Conservation (phyloP, 257 asterid species). For the Scutellaria barbata region DNA sequence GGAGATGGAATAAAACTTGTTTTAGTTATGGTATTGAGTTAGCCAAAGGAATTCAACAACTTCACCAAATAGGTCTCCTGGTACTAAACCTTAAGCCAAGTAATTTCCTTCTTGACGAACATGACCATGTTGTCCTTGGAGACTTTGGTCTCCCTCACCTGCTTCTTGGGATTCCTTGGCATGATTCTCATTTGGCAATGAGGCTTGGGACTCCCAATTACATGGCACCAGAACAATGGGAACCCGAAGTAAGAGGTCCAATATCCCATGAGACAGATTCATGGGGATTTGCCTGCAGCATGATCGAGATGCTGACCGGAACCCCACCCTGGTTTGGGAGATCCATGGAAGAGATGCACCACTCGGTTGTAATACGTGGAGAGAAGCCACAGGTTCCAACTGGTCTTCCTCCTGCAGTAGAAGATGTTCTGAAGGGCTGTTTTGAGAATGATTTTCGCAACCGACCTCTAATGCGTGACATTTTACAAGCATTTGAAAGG, state of each 20-base stretch:
- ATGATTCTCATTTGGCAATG: slow-evolving; percentile 43
- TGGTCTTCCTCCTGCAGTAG: slow-evolving; percentile 61
- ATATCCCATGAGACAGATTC: slow-evolving; percentile 67
- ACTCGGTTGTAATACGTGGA: slow-evolving; percentile 47
- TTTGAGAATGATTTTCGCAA: slow-evolving; percentile 68
- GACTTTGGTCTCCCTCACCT: slow-evolving; percentile 68
- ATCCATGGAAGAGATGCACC: slow-evolving; percentile 53
- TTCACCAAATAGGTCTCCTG: slow-evolving; percentile 57
- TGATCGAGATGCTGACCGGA: slow-evolving; percentile 69
- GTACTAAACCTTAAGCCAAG: slow-evolving; percentile 69
- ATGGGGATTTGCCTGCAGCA: slow-evolving; percentile 75
- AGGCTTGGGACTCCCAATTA: slow-evolving; percentile 68
- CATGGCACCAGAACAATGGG: slow-evolving; percentile 84
- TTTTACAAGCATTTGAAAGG: slow-evolving; percentile 66
- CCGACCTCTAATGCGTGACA: slow-evolving; percentile 65
- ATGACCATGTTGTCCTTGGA: slow-evolving; percentile 54
- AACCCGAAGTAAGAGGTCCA: slow-evolving; percentile 73
- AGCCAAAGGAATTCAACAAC: slow-evolving; percentile 56
- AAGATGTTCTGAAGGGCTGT: slow-evolving; percentile 60
- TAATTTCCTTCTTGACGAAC: slow-evolving; percentile 61
- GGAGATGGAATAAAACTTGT: slow-evolving; percentile 24
- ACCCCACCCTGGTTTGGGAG: slow-evolving; percentile 62
- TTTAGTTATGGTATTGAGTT: slow-evolving; percentile 61
- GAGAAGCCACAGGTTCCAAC: slow-evolving; percentile 68
- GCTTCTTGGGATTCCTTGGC: slow-evolving; percentile 55